Conservation (phyloP, 768 basidiomycete genomes). For the Podaxis sp. region DNA sequence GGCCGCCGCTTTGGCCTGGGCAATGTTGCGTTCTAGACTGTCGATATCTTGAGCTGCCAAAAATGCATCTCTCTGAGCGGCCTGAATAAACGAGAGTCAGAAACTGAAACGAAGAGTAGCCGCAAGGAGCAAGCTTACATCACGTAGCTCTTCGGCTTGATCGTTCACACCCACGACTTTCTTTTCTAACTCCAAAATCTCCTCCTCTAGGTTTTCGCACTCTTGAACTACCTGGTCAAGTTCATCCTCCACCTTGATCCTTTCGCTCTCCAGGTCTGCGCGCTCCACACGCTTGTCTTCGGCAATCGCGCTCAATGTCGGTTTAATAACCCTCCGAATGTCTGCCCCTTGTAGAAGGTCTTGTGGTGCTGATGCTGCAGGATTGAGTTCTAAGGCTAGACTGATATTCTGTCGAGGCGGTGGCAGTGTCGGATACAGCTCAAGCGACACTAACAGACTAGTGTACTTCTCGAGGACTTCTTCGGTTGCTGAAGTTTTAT, state of each 20-base stretch:
- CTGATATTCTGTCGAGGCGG: conserved; percentile 71
- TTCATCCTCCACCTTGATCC: conserved; percentile 80
- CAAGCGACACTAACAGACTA: conserved; percentile 69
- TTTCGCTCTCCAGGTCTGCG: conserved; percentile 71
- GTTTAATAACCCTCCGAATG: conserved; percentile 72
- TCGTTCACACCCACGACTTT: conserved; percentile 69
- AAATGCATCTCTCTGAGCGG: conserved; percentile 73
- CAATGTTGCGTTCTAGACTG: conserved; percentile 69
- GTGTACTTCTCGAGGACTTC: conserved; percentile 80
- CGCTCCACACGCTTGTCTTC: conserved; percentile 72
- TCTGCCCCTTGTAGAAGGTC: conserved; percentile 69
- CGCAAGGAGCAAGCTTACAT: conserved; percentile 42
- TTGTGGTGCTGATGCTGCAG: conserved; percentile 69
- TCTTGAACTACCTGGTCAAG: conserved; percentile 74
- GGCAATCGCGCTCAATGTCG: conserved; percentile 69
- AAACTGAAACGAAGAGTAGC: conserved; percentile 1
- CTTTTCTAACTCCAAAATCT: conserved; percentile 71
- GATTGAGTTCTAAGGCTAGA: conserved; percentile 79
- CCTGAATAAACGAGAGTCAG: conserved; percentile 39
- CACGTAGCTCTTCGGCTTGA: conserved; percentile 79
- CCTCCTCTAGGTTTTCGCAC: conserved; percentile 81
- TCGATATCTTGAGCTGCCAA: conserved; percentile 65
- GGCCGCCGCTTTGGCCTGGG: conserved; percentile 73
- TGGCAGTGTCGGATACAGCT: conserved; percentile 73
- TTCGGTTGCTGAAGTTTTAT: conserved; percentile 79